Percentiles rank a stretch among this genome's conserved stretches.
Evolutionary conservation across 208 protist species (phyloP).

Genomic region (Trypanosoma platydactyli): DNA sequence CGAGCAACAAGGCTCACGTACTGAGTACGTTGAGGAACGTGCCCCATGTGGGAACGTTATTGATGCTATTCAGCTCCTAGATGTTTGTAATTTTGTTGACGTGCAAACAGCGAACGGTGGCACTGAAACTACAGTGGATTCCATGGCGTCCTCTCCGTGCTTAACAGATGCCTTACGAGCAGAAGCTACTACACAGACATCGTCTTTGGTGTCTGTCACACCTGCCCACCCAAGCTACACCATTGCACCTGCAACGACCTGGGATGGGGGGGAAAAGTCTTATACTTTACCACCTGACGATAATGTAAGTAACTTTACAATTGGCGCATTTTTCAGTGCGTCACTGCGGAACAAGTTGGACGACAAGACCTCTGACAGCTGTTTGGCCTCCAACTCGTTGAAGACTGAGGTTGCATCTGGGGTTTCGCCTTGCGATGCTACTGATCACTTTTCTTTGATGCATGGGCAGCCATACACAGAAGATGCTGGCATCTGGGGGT

Average conservation of each 20-base stretch:
- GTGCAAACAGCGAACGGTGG: not conserved
- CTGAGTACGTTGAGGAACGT: not conserved
- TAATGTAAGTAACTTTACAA: too few species aligned
- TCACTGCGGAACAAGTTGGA: too few species aligned
- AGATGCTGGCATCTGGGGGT: conserved; percentile 2
- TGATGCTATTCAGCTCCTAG: not conserved
- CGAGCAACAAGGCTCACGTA: not conserved
- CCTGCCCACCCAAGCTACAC: not conserved
- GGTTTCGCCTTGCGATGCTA: not conserved
- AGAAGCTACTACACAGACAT: conserved; percentile 1
- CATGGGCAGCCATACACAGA: conserved; percentile 3
- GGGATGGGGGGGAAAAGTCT: conserved; percentile 1
- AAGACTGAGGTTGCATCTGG: not conserved
- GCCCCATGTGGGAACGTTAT: not conserved
- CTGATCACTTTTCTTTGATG: conserved; percentile 8
- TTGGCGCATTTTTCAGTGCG: too few species aligned
- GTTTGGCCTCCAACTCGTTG: not conserved
- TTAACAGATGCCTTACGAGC: conserved; percentile 11
- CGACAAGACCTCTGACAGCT: not conserved
- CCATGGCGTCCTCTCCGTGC: conserved; percentile 6
- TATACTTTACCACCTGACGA: too few species aligned
- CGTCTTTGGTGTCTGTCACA: conserved; percentile 5
- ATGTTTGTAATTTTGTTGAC: not conserved
- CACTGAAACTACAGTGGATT: not conserved
- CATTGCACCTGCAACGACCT: not conserved